Conservation (phyloP, 2,329 filamentous ascomycete genomes). For the Xylariaceae sp. region DNA sequence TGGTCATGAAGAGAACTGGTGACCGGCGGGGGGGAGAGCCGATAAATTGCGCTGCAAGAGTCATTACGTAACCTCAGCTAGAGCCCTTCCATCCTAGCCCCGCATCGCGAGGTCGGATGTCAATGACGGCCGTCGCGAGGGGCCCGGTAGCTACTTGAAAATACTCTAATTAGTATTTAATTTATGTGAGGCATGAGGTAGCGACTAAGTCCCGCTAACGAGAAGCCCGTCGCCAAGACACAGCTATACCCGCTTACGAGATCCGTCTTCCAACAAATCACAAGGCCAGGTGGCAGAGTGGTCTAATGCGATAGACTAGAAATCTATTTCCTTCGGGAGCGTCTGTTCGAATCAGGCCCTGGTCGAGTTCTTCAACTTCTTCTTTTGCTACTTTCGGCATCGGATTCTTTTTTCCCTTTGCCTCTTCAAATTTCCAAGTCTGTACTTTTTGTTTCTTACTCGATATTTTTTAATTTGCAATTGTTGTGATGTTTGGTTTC, state of each 20-base stretch:
- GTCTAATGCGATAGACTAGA: conserved; percentile 9
- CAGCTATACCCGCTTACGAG: not conserved
- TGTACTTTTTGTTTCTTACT: not conserved
- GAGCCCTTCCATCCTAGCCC: too few species aligned
- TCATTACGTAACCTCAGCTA: too few species aligned
- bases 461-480: too few species aligned
- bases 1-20: too few species aligned
- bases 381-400: not conserved
- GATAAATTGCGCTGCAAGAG: too few species aligned
- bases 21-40: too few species aligned
- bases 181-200: not conserved
- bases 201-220: not conserved
- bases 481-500: not conserved
- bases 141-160: too few species aligned
- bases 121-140: too few species aligned
- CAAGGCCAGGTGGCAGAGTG: conserved; percentile 6
- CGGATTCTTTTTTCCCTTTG: not conserved
- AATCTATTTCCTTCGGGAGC: conserved; percentile 14
- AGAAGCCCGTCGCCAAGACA: not conserved
- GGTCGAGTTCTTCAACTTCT: not conserved
- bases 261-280: not conserved
- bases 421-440: not conserved
- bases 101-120: too few species aligned
- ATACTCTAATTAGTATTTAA: too few species aligned
- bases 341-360: conserved; percentile 16